Evolutionary conservation across 2,329 filamentous ascomycete genomes (phyloP).

Genomic region (Xylaria sp.): DNA sequence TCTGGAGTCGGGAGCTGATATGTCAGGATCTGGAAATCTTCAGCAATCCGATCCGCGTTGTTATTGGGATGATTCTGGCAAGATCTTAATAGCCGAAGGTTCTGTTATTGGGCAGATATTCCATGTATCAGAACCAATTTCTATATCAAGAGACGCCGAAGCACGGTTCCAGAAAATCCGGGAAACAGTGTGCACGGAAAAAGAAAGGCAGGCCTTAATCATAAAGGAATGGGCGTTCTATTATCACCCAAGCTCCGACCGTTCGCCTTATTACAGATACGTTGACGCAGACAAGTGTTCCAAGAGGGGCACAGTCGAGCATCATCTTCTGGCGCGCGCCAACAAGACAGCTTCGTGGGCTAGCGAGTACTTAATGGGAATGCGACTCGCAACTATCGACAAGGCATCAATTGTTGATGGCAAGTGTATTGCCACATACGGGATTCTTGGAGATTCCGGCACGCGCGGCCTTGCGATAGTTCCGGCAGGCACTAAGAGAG

Average conservation of each 20-base stretch:
- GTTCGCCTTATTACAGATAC: not conserved
- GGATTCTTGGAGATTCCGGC: not conserved
- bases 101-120: slow-evolving; percentile 2
- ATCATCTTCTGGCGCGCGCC: slow-evolving; percentile 16
- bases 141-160: not conserved
- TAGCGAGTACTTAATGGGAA: not conserved
- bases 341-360: not conserved
- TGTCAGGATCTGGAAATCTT: not conserved
- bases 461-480: not conserved
- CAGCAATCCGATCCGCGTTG: not conserved
- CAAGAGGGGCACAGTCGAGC: not conserved
- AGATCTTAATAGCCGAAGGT: not conserved
- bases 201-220: not conserved
- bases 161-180: not conserved
- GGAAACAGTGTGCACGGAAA: not conserved
- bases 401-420: slow-evolving; percentile 18
- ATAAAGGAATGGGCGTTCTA: not conserved
- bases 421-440: slow-evolving; percentile 4
- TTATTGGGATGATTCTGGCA: not conserved
- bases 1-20: not conserved
- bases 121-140: not conserved
- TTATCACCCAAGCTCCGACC: too few relatives aligned
- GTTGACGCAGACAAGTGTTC: not conserved
- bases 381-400: not conserved
- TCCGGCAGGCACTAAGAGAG: not conserved